phyloP scores from a whole-genome alignment of 768 basidiomycete species.

The Suillus ampliporus region DNA sequence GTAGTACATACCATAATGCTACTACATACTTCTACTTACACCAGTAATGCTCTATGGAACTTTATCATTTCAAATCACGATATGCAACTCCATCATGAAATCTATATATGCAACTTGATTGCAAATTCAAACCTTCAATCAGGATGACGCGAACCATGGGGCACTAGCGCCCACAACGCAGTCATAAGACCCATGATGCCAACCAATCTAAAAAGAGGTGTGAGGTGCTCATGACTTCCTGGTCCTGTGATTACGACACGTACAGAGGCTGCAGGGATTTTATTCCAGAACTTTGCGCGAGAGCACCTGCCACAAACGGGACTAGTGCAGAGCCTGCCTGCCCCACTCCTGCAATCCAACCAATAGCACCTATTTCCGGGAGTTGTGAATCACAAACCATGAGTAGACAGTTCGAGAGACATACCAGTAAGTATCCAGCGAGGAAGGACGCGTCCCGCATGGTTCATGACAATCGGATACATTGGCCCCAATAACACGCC shows the following conservation, averaged over 20 bases:
- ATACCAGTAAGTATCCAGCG: slow-evolving; percentile 64
- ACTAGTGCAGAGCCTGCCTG: slow-evolving; percentile 74
- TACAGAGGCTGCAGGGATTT: slow-evolving; percentile 43
- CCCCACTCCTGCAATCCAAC: slow-evolving; percentile 72
- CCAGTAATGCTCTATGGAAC: not conserved
- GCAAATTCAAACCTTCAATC: slow-evolving; percentile 7
- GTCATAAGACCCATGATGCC: slow-evolving; percentile 43
- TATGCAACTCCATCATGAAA: not conserved
- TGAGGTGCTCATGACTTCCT: not conserved
- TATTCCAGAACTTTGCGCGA: slow-evolving; percentile 65
- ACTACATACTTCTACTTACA: not conserved
- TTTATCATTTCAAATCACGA: not conserved
- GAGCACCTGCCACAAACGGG: slow-evolving; percentile 75
- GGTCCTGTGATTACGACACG: slow-evolving; percentile 15
- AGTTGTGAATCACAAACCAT: not conserved
- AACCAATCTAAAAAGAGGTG: too few species aligned
- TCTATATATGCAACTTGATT: not conserved
- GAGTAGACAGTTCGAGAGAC: not conserved
- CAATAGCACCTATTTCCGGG: slow-evolving; percentile 52
- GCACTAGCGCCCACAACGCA: slow-evolving; percentile 39
- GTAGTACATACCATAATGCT: too few species aligned
- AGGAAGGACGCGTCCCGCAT: slow-evolving; percentile 70
- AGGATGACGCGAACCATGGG: slow-evolving; percentile 19
- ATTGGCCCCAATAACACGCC: slow-evolving; percentile 60
- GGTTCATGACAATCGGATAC: slow-evolving; percentile 69